Conservation (phyloP, 179 eudicot species). For the Sideroxylon spinosum region DNA sequence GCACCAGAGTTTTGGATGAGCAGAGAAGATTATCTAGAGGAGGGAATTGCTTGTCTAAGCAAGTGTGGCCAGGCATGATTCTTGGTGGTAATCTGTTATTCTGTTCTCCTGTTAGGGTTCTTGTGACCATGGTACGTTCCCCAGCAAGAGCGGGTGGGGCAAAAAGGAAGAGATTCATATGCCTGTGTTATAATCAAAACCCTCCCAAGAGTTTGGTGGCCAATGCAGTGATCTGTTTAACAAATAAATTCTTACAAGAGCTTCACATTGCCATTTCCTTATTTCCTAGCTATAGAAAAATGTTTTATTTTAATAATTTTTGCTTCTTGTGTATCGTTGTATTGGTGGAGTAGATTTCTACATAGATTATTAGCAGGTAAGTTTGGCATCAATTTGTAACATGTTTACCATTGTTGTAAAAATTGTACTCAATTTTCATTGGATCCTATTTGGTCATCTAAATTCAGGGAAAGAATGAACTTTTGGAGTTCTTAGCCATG, state of each 20-base stretch:
- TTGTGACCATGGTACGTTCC: background rate
- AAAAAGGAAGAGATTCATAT: background rate
- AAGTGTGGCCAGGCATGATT: slow-evolving; percentile 76
- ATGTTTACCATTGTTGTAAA: background rate
- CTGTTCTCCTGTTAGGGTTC: background rate
- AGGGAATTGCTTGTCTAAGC: slow-evolving; percentile 78
- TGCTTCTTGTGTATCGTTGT: background rate
- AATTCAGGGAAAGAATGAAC: background rate
- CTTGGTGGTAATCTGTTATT: background rate
- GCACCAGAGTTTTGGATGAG: slow-evolving; percentile 97
- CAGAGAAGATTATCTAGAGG: slow-evolving; percentile 88
- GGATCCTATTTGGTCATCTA: background rate
- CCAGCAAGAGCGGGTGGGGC: background rate
- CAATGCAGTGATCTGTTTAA: background rate
- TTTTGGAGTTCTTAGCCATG: background rate
- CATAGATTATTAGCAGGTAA: background rate
- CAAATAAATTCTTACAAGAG: background rate
- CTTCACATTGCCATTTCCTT: background rate
- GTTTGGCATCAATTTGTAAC: slow-evolving; percentile 5
- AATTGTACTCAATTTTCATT: background rate
- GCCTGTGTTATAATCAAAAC: background rate
- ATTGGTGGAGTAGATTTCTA: background rate
- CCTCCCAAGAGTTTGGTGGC: slow-evolving; percentile 5
- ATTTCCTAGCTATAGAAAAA: background rate
- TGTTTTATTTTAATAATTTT: slow-evolving; percentile 8